Evolutionary conservation across 768 basidiomycete species (phyloP).

Genomic region (Russula sp.): DNA sequence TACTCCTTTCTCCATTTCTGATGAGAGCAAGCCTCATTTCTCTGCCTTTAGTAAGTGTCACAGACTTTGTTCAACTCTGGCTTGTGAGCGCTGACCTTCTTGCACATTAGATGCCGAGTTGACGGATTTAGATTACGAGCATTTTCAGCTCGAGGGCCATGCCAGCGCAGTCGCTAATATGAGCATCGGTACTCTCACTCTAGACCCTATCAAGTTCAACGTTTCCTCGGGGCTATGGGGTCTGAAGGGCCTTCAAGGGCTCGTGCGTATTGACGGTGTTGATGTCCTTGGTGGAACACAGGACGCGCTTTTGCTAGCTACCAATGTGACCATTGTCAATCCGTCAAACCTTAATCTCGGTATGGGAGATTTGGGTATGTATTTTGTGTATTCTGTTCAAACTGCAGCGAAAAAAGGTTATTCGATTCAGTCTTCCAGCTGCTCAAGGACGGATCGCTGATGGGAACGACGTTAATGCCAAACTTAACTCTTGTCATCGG

Average conservation of each 20-base stretch:
- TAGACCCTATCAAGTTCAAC: slow-evolving; percentile 69
- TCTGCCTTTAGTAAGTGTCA: slow-evolving; percentile 55
- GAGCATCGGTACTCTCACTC: slow-evolving; percentile 62
- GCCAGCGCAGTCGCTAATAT: slow-evolving; percentile 59
- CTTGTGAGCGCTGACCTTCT: not conserved
- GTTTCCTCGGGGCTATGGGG: slow-evolving; percentile 61
- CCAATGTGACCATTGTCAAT: slow-evolving; percentile 62
- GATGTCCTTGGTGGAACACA: slow-evolving; percentile 65
- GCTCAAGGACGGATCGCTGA: slow-evolving; percentile 45
- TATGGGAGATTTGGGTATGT: slow-evolving; percentile 62
- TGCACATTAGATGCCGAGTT: slow-evolving; percentile 49
- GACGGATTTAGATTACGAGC: slow-evolving; percentile 46
- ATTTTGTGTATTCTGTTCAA: not conserved
- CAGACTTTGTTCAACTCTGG: not conserved
- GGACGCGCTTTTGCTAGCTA: slow-evolving; percentile 56
- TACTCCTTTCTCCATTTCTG: slow-evolving; percentile 50
- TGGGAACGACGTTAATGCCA: slow-evolving; percentile 63
- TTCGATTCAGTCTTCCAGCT: slow-evolving; percentile 52
- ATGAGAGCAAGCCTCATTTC: slow-evolving; percentile 49
- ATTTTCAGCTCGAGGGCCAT: slow-evolving; percentile 58
- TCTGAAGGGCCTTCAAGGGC: slow-evolving; percentile 56
- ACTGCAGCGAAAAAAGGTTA: not conserved
- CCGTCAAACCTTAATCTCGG: slow-evolving; percentile 63
- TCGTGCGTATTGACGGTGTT: slow-evolving; percentile 54
- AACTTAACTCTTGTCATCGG: slow-evolving; percentile 58